Percentiles rank a stretch among this genome's conserved stretches.
Evolutionary conservation across 1,284 basidiomycete genomes (phyloP).

Genomic region (Tilletia horrida): DNA sequence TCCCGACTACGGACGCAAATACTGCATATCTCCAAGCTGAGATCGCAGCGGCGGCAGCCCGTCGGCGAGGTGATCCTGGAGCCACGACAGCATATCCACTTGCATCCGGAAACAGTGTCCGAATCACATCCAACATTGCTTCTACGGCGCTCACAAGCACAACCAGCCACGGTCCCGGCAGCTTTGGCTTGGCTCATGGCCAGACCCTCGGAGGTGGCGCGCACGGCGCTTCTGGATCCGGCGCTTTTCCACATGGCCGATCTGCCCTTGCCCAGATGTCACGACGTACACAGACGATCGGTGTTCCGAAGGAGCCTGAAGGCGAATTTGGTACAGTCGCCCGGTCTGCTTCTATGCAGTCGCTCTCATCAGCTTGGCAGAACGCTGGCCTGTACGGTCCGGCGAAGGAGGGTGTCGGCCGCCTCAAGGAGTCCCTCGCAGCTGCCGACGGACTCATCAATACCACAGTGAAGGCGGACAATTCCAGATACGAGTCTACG

Average conservation of each 20-base stretch:
- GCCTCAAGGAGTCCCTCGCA: too few species aligned
- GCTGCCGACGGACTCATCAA: too few species aligned
- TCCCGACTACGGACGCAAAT: too few species aligned
- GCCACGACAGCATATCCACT: constrained; percentile 34
- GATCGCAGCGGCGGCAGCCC: too few species aligned
- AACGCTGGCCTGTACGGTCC: too few species aligned
- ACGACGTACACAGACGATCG: not conserved
- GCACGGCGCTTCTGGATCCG: not conserved
- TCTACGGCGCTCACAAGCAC: constrained; percentile 60
- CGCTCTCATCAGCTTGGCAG: too few species aligned
- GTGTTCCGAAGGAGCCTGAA: not conserved
- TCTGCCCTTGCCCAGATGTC: not conserved
- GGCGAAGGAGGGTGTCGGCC: too few species aligned
- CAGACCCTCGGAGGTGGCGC: not conserved
- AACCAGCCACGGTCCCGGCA: constrained; percentile 12
- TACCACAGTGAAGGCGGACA: too few species aligned
- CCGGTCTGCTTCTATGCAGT: too few species aligned
- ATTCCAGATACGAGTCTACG: not conserved
- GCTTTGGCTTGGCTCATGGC: not conserved
- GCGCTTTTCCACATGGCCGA: not conserved
- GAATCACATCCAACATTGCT: constrained; percentile 80
- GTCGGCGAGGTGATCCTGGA: constrained; percentile 6
- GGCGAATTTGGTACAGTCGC: too few species aligned
- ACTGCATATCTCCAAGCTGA: too few species aligned
- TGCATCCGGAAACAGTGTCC: constrained; percentile 71